These are phyloP conservation scores for Soucietia sequanensis DNA, from an alignment of 805 yeast species.

Conservation along the genomic window DNA sequence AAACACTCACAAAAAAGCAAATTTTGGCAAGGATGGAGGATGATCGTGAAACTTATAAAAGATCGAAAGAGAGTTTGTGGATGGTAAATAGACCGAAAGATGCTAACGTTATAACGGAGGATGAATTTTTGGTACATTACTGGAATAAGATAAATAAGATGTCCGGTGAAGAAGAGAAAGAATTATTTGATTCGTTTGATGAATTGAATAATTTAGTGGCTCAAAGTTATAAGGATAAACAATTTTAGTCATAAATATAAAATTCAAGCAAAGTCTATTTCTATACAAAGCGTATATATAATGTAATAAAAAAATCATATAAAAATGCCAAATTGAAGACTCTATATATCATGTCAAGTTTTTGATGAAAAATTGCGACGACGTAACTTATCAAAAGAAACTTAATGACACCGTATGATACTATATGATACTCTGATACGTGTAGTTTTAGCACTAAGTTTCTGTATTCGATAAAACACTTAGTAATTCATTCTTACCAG, in stretches of 20 bases:
- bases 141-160: slow-evolving; percentile 48
- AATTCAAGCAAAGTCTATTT: too few species aligned
- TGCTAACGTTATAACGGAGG: slow-evolving; percentile 33
- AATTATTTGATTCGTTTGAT: slow-evolving; percentile 44
- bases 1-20: slow-evolving; percentile 43
- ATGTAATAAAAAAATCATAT: too few species aligned
- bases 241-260: too few species aligned
- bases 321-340: too few species aligned
- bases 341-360: too few species aligned
- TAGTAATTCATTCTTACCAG: slow-evolving; percentile 70
- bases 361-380: too few species aligned
- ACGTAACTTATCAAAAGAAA: background rate
- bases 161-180: slow-evolving; percentile 43
- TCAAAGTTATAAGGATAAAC: slow-evolving; percentile 50
- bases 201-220: slow-evolving; percentile 56
- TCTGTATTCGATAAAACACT: slow-evolving; percentile 39
- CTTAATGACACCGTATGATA: background rate
- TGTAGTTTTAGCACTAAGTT: background rate
- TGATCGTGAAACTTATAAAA: slow-evolving; percentile 87
- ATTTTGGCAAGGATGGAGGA: slow-evolving; percentile 82
- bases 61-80: slow-evolving; percentile 81
- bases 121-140: slow-evolving; percentile 42
- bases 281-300: too few species aligned
- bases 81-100: slow-evolving; percentile 51
- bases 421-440: too few species aligned